phyloP scores from a whole-genome alignment of 2,329 filamentous ascomycete species.

The Epichloe brachyelytri region DNA sequence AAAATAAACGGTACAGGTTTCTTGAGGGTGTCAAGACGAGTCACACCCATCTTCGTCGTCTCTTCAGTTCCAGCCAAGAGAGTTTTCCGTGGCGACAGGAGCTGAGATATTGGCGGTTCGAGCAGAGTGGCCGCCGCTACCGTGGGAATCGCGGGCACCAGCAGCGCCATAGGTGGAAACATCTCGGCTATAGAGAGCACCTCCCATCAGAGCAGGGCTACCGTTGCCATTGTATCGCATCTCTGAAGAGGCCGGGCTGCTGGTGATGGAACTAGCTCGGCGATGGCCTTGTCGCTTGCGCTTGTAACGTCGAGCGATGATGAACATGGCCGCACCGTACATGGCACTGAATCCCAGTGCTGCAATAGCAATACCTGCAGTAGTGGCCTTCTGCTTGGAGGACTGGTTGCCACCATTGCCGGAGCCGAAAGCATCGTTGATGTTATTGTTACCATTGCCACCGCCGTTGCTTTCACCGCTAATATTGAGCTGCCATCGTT shows the following conservation, averaged over 20 bases:
- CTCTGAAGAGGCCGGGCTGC: conserved; percentile 31
- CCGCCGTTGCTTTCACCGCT: conserved; percentile 16
- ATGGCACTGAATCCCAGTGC: conserved; percentile 66
- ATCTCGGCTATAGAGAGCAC: conserved; percentile 46
- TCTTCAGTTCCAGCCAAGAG: conserved; percentile 76
- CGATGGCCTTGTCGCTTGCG: conserved; percentile 68
- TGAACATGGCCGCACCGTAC: conserved; percentile 93
- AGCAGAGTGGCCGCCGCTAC: conserved; percentile 48
- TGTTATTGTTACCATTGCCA: conserved; percentile 22
- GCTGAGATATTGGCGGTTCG: conserved; percentile 64
- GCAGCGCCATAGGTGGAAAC: conserved; percentile 40
- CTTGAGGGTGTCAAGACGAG: not conserved
- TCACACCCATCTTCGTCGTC: not conserved
- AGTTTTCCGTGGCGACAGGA: conserved; percentile 87
- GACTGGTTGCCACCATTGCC: conserved; percentile 35
- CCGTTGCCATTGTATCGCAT: conserved; percentile 37
- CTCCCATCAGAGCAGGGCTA: conserved; percentile 57
- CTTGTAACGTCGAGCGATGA: conserved; percentile 81
- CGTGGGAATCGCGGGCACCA: conserved; percentile 44
- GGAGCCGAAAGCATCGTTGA: conserved; percentile 29
- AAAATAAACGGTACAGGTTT: conserved; percentile 12
- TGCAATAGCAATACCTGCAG: conserved; percentile 60
- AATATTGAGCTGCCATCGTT: conserved; percentile 26
- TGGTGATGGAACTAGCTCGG: conserved; percentile 60
- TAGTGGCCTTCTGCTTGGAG: conserved; percentile 48